Percentiles rank a stretch among this genome's conserved stretches.
Evolutionary conservation across 2,329 filamentous ascomycete genomes (phyloP).

Genomic region (Cucurbitaria berberidis): DNA sequence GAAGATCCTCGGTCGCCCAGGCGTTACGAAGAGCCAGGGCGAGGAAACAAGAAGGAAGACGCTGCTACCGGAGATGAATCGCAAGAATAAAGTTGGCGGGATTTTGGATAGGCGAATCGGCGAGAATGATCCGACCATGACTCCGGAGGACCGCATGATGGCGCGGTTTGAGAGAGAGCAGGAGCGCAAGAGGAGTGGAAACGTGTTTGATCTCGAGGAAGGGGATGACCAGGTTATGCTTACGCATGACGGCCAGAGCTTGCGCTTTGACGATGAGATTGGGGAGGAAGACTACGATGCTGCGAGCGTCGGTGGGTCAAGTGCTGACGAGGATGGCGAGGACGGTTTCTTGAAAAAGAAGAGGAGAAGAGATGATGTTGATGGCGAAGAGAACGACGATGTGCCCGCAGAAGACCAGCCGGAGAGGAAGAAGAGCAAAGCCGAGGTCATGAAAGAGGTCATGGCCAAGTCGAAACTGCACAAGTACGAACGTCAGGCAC

Average conservation of each 20-base stretch:
- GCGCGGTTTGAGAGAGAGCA: conserved; percentile 91
- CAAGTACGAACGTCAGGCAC: conserved; percentile 91
- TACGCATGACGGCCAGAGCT: conserved; percentile 81
- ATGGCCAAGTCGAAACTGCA: conserved; percentile 96
- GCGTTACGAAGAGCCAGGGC: conserved; percentile 81
- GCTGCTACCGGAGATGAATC: conserved; percentile 86
- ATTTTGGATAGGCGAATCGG: conserved; percentile 93
- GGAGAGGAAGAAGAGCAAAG: conserved; percentile 89
- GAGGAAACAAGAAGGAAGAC: conserved; percentile 88
- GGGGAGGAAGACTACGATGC: conserved; percentile 77
- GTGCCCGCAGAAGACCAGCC: conserved; percentile 62
- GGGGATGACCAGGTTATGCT: conserved; percentile 73
- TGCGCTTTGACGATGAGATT: conserved; percentile 66
- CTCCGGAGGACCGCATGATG: conserved; percentile 87
- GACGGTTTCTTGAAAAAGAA: conserved; percentile 50
- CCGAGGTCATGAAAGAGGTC: conserved; percentile 96
- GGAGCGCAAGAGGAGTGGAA: conserved; percentile 76
- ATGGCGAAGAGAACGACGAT: conserved; percentile 48
- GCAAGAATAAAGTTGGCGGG: conserved; percentile 87
- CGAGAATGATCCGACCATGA: conserved; percentile 93
- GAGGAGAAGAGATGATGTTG: conserved; percentile 56
- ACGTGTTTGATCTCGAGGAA: conserved; percentile 90
- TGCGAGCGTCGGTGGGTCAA: conserved; percentile 66
- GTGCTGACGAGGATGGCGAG: conserved; percentile 48
- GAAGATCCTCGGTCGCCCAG: conserved; percentile 74